Evolutionary conservation across 768 basidiomycete species (phyloP).

Genomic region (Pleurotus citrinopileatus): DNA sequence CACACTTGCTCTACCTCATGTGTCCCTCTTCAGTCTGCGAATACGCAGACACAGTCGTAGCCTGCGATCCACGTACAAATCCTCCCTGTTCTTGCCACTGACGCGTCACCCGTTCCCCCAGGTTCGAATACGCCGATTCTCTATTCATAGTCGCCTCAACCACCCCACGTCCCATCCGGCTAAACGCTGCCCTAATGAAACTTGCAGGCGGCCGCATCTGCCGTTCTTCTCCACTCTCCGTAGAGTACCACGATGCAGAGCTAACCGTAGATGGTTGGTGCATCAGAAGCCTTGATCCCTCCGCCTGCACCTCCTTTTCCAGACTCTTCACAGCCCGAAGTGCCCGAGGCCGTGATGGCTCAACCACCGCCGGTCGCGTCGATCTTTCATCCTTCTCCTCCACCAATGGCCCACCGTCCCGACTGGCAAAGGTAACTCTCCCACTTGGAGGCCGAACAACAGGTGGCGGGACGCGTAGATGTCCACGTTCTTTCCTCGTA

Average conservation of each 20-base stretch:
- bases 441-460: constrained; percentile 24
- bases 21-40: constrained; percentile 4
- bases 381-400: constrained; percentile 11
- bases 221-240: constrained; percentile 28
- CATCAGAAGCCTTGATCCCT: constrained; percentile 13
- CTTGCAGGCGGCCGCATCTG: constrained; percentile 24
- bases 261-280: constrained; percentile 28
- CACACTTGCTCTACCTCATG: too few species aligned
- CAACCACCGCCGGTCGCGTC: neutral
- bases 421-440: constrained; percentile 38
- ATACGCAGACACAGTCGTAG: constrained; percentile 2
- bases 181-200: constrained; percentile 36
- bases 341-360: constrained; percentile 14
- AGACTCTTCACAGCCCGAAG: constrained; percentile 14
- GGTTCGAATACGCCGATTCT: constrained; percentile 14
- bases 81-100: neutral
- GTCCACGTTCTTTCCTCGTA: constrained; percentile 18
- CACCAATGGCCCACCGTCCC: constrained; percentile 13
- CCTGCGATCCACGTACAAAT: neutral
- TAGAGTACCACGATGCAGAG: constrained; percentile 26
- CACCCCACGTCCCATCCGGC: constrained; percentile 16
- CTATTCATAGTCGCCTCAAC: constrained; percentile 13
- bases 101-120: neutral
- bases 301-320: constrained; percentile 6
- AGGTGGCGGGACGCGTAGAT: constrained; percentile 25